These are phyloP conservation scores for Rhodomyrtus tomentosa DNA, from an alignment of 345 rosid species.

Conservation along the genomic window DNA sequence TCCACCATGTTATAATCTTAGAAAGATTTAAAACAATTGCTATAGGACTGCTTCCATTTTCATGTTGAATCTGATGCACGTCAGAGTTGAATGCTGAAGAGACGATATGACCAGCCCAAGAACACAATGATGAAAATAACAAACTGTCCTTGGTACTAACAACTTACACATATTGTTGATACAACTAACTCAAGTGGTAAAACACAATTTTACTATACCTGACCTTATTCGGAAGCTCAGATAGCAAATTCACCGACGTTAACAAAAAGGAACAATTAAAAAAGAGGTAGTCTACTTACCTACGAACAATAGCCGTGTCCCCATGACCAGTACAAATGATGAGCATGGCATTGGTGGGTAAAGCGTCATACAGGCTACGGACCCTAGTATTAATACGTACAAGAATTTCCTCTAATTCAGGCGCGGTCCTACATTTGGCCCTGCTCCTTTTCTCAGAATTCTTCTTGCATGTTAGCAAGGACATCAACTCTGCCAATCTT, in stretches of 20 bases:
- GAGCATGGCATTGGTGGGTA: constrained; percentile 78
- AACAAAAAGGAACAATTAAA: not conserved
- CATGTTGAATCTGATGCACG: not conserved
- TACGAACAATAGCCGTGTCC: constrained; percentile 69
- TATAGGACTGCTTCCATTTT: not conserved
- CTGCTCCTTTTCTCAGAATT: constrained; percentile 23
- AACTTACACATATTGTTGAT: not conserved
- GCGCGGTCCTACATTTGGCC: constrained; percentile 24
- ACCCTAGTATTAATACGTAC: constrained; percentile 44
- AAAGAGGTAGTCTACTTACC: constrained; percentile 25
- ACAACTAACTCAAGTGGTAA: not conserved
- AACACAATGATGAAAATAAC: not conserved
- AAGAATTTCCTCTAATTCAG: constrained; percentile 57
- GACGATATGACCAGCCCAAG: not conserved
- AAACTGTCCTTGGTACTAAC: not conserved
- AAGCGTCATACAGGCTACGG: constrained; percentile 31
- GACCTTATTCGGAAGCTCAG: not conserved
- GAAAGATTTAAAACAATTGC: not conserved
- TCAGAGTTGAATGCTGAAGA: not conserved
- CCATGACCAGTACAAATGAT: constrained; percentile 97
- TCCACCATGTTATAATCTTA: not conserved
- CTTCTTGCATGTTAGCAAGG: constrained; percentile 63
- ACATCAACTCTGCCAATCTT: constrained; percentile 68
- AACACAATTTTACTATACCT: not conserved
- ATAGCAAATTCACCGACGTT: not conserved